Percentiles rank a stretch among this genome's conserved stretches.
Conservation (phyloP, 2,329 filamentous ascomycete genomes). For the Fusarium aywerte region DNA sequence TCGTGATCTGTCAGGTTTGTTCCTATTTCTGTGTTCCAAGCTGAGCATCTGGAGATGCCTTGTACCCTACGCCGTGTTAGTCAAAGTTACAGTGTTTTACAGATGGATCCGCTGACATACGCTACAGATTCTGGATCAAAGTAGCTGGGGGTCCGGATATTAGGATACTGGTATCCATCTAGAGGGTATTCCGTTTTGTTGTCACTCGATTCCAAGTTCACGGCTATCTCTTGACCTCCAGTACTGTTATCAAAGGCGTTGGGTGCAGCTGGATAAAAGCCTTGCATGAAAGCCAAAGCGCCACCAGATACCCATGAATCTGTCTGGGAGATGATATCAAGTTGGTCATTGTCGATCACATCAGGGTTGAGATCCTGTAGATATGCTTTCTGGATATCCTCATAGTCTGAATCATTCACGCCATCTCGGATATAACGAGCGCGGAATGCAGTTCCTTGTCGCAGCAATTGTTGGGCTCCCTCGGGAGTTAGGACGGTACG, state of each 20-base stretch:
- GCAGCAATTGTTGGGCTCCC: constrained; percentile 64
- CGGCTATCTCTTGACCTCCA: constrained; percentile 56
- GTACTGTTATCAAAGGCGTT: constrained; percentile 45
- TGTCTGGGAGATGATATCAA: constrained; percentile 55
- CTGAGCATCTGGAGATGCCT: constrained; percentile 53
- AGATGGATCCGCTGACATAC: constrained; percentile 49
- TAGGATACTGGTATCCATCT: constrained; percentile 83
- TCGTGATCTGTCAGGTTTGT: constrained; percentile 43
- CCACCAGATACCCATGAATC: constrained; percentile 69
- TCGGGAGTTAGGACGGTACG: constrained; percentile 59
- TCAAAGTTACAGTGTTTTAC: background rate
- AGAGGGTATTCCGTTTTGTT: constrained; percentile 72
- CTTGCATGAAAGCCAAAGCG: constrained; percentile 83
- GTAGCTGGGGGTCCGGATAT: constrained; percentile 64
- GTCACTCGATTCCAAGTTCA: constrained; percentile 49
- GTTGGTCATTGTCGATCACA: constrained; percentile 61
- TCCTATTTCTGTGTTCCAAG: constrained; percentile 50
- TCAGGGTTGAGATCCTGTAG: constrained; percentile 57
- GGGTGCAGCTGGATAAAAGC: constrained; percentile 79
- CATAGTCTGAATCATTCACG: constrained; percentile 41
- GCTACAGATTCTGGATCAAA: constrained; percentile 58
- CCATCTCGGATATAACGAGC: constrained; percentile 58
- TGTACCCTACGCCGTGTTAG: constrained; percentile 49
- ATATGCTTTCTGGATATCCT: constrained; percentile 46
- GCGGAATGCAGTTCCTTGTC: constrained; percentile 61